Conservation (phyloP, 1,284 basidiomycete genomes). For the Xerocomus nothofagi region DNA sequence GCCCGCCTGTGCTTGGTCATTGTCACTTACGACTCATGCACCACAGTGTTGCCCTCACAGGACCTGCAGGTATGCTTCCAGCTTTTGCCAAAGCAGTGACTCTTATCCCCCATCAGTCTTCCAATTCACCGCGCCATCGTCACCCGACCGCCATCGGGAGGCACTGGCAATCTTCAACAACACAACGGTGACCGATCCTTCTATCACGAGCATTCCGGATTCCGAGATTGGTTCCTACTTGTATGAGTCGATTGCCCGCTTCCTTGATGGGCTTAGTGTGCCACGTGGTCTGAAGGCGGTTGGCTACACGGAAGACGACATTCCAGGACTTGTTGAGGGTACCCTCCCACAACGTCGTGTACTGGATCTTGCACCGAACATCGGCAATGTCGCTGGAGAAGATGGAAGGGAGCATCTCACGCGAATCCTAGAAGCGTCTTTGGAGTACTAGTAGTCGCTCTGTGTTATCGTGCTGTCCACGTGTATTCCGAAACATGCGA, state of each 20-base stretch:
- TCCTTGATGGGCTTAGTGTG: conserved; percentile 85
- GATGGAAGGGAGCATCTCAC: conserved; percentile 80
- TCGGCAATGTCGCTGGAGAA: conserved; percentile 75
- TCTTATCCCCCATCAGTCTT: conserved; percentile 57
- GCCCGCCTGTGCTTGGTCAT: background rate
- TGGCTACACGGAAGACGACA: conserved; percentile 73
- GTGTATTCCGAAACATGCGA: conserved; percentile 3
- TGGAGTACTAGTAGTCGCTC: conserved; percentile 66
- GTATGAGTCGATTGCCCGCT: conserved; percentile 88
- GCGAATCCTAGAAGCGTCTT: conserved; percentile 71
- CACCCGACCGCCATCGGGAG: conserved; percentile 87
- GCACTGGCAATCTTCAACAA: conserved; percentile 83
- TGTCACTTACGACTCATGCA: background rate
- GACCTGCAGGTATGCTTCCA: conserved; percentile 63
- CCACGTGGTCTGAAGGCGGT: conserved; percentile 87
- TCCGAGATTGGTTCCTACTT: conserved; percentile 79
- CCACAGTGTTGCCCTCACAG: conserved; percentile 76
- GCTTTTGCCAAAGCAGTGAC: background rate
- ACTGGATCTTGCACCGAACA: conserved; percentile 83
- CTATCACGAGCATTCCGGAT: conserved; percentile 77
- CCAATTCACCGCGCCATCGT: conserved; percentile 90
- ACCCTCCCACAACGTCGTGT: conserved; percentile 88
- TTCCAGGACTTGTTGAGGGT: conserved; percentile 76
- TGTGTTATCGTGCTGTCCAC: conserved; percentile 9
- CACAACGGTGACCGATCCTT: conserved; percentile 63